Conservation (phyloP, 2,329 filamentous ascomycete genomes). For the Fusarium sp. region DNA sequence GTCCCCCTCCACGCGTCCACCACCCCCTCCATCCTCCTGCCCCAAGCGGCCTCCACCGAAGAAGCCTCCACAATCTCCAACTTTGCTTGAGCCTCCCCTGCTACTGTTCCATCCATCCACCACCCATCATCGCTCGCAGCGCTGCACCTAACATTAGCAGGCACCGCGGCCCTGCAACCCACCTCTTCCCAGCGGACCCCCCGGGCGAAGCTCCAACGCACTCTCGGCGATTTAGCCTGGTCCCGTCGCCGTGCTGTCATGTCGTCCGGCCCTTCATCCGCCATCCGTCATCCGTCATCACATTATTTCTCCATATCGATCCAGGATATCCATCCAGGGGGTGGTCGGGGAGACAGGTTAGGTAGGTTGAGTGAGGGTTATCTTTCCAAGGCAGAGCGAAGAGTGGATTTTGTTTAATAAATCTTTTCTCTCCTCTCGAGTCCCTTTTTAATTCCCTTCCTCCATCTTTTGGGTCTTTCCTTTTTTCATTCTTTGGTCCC, state of each 20-base stretch:
- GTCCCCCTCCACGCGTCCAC: neutral
- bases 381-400: constrained; percentile 41
- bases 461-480: constrained; percentile 2
- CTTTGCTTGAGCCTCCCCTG: constrained; percentile 12
- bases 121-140: neutral
- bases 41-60: neutral
- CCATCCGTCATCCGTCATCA: constrained; percentile 33
- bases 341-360: constrained; percentile 19
- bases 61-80: constrained; percentile 11
- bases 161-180: constrained; percentile 25
- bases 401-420: constrained; percentile 9
- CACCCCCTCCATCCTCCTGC: neutral
- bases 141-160: constrained; percentile 2
- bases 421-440: neutral
- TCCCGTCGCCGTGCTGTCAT: constrained; percentile 25
- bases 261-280: constrained; percentile 28
- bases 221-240: constrained; percentile 34
- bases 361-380: constrained; percentile 27
- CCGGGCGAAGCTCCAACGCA: constrained; percentile 27
- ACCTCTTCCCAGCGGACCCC: constrained; percentile 35
- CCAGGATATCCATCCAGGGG: constrained; percentile 30
- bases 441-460: neutral
- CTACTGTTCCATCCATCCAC: constrained; percentile 12
- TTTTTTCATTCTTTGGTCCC: neutral
- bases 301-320: constrained; percentile 37